phyloP scores from a whole-genome alignment of 106 monocot genomes.

The Allium cepa region DNA sequence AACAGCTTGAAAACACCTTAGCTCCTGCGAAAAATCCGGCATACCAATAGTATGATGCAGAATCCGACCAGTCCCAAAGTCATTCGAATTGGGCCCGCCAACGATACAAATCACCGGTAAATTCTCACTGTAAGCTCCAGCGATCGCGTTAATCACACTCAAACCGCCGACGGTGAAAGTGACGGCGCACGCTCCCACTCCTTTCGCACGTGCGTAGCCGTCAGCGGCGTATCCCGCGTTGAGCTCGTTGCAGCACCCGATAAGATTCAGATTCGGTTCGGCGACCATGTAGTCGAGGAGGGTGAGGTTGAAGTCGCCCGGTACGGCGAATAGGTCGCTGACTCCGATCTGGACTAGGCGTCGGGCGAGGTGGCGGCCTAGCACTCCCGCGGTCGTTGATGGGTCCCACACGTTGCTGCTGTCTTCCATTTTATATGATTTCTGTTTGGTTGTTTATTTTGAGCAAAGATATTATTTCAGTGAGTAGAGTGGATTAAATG shows the following conservation, averaged over 20 bases:
- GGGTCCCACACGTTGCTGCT: background rate
- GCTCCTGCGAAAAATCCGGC: constrained; percentile 67
- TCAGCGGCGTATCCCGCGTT: constrained; percentile 65
- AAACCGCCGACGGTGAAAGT: constrained; percentile 70
- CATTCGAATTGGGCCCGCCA: constrained; percentile 55
- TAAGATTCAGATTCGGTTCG: constrained; percentile 17
- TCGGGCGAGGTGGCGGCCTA: constrained; percentile 46
- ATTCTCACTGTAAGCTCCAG: constrained; percentile 58
- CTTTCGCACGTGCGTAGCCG: constrained; percentile 36
- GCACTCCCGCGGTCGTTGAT: constrained; percentile 1
- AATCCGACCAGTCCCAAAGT: constrained; percentile 53
- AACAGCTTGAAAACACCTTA: constrained; percentile 59
- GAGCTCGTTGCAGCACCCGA: constrained; percentile 65
- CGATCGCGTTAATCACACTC: constrained; percentile 59
- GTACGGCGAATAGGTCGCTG: constrained; percentile 44
- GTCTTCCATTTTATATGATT: background rate
- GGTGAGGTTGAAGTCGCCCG: constrained; percentile 62
- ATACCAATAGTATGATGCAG: constrained; percentile 78
- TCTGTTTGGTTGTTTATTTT: background rate
- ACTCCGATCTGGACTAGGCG: constrained; percentile 48
- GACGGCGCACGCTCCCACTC: constrained; percentile 50
- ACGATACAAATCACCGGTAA: constrained; percentile 56
- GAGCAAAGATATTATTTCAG: too few relatives aligned
- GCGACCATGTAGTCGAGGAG: constrained; percentile 33
- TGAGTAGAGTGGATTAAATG: too few relatives aligned